Evolutionary conservation across 1,139 yeast species (phyloP).

Genomic region (Schizosaccharomyces versatilis): DNA sequence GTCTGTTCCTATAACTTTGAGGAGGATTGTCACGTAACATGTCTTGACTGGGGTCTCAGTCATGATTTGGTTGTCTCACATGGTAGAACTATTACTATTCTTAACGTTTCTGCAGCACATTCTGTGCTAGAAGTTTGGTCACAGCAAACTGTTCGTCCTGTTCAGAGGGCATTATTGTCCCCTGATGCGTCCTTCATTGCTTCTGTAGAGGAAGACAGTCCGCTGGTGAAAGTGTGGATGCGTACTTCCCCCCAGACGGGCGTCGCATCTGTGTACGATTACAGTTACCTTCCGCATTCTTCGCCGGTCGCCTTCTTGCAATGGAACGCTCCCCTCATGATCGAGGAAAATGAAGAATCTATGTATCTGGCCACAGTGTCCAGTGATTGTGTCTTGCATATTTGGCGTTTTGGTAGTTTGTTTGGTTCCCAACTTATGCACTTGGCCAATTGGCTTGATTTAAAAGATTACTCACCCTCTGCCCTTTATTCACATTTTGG

Average conservation of each 20-base stretch:
- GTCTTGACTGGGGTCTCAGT: not conserved
- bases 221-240: slow-evolving; percentile 56
- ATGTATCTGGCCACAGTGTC: slow-evolving; percentile 34
- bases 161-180: slow-evolving; percentile 26
- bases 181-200: slow-evolving; percentile 39
- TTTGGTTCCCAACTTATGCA: slow-evolving; percentile 13
- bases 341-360: slow-evolving; percentile 20
- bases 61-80: not conserved
- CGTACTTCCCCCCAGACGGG: slow-evolving; percentile 42
- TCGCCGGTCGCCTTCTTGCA: slow-evolving; percentile 31
- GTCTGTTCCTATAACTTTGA: not conserved
- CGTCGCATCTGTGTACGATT: slow-evolving; percentile 46
- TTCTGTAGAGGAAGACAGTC: slow-evolving; percentile 38
- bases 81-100: not conserved
- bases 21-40: not conserved
- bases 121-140: not conserved
- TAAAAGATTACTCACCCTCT: slow-evolving; percentile 5
- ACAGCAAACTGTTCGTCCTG: slow-evolving; percentile 12
- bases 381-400: slow-evolving; percentile 32
- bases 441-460: slow-evolving; percentile 13
- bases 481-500: slow-evolving; percentile 13
- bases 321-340: slow-evolving; percentile 27
- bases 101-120: not conserved
- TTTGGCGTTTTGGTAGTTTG: slow-evolving; percentile 51
- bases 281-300: slow-evolving; percentile 46